phyloP scores from a whole-genome alignment of 1,284 basidiomycete genomes.

The Bjerkandera adusta region DNA sequence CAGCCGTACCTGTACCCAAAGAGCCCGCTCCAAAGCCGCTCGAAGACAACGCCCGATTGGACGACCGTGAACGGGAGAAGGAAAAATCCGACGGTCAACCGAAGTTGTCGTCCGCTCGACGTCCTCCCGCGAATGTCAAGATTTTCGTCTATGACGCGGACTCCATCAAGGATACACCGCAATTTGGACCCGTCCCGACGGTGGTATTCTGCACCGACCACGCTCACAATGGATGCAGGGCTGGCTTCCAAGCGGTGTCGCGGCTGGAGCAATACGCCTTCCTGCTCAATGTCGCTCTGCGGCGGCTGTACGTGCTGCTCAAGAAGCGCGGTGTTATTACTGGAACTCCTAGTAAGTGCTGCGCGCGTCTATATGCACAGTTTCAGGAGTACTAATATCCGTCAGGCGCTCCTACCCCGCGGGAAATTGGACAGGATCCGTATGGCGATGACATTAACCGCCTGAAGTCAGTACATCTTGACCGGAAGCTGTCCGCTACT shows the following conservation, averaged over 20 bases:
- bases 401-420: constrained; percentile 35
- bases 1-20: constrained; percentile 59
- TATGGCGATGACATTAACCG: constrained; percentile 94
- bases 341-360: constrained; percentile 63
- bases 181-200: constrained; percentile 69
- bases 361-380: background rate
- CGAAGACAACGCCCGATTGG: constrained; percentile 22
- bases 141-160: constrained; percentile 74
- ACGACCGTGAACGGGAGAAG: constrained; percentile 38
- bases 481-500: constrained; percentile 92
- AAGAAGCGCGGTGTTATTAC: constrained; percentile 92
- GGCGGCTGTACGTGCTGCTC: constrained; percentile 87
- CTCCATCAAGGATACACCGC: constrained; percentile 58
- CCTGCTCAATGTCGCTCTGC: constrained; percentile 91
- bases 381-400: background rate
- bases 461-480: constrained; percentile 90
- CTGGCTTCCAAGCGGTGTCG: constrained; percentile 90
- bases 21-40: constrained; percentile 38
- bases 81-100: constrained; percentile 46
- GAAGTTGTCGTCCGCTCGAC: constrained; percentile 61
- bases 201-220: constrained; percentile 80
- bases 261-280: constrained; percentile 98
- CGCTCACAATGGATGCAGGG: constrained; percentile 59
- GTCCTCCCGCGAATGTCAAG: constrained; percentile 77
- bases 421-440: constrained; percentile 44